Conservation (phyloP, 2,329 filamentous ascomycete genomes). For the Dothideomycetes sp. region DNA sequence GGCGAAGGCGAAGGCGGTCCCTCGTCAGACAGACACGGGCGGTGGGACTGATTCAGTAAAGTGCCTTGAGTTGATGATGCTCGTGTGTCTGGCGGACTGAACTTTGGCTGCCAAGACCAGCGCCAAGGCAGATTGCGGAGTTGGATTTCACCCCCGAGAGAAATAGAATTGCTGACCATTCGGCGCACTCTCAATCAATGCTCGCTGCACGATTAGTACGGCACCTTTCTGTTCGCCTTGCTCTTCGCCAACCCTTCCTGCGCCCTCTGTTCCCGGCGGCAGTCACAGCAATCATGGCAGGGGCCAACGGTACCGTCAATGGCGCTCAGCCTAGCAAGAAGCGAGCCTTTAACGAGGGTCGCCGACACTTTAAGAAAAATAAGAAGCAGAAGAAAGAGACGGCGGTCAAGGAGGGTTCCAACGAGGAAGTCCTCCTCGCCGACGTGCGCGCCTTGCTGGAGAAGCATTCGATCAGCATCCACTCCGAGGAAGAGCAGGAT, state of each 20-base stretch:
- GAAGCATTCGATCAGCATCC: constrained; percentile 15
- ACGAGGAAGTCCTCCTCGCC: constrained; percentile 36
- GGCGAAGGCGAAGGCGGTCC: too few species aligned
- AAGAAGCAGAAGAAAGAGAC: constrained; percentile 37
- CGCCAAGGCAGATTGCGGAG: too few species aligned
- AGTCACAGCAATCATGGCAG: constrained; percentile 9
- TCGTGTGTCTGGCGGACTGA: too few species aligned
- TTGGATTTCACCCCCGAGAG: too few species aligned
- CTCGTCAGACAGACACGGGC: background rate
- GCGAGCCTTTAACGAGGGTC: constrained; percentile 25
- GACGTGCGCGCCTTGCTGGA: constrained; percentile 34
- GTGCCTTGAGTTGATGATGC: too few species aligned
- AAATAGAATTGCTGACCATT: constrained; percentile 1
- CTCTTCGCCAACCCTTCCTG: too few species aligned
- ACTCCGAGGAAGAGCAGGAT: constrained; percentile 9
- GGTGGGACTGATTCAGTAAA: background rate
- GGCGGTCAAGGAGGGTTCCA: constrained; percentile 31
- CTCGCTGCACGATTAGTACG: background rate
- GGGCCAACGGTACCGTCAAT: background rate
- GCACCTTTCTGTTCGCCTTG: background rate
- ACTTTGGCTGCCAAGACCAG: too few species aligned
- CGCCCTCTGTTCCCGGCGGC: too few species aligned
- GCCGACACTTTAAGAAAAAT: constrained; percentile 29
- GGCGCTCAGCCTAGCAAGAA: constrained; percentile 14
- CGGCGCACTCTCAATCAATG: background rate